Base-by-base conservation (phyloP, 164 flowering plant genomes). In the Sedum album region DNA sequence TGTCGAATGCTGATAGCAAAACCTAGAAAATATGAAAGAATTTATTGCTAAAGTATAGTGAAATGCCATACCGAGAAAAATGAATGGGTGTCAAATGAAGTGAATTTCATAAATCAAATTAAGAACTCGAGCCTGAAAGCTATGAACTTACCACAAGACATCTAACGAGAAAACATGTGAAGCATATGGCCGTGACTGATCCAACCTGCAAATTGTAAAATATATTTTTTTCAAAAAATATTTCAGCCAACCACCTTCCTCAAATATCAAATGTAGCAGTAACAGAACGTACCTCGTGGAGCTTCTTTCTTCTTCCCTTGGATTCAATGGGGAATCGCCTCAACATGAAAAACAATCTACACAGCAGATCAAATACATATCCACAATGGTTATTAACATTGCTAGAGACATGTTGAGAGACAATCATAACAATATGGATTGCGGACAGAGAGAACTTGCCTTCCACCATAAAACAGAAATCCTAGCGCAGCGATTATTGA, bases 241-340 rank as follows among this genome's bases (percentile, higher is more conserved):
- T 20, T 26, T 25, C 6, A 13, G 5, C 33, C 7, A 11, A 30
- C 26, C 18, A 57, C 20, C 31, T 14, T 28, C 62, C 1, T 57
- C 18, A 57, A 53, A 13, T 57, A 3, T 3, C 38, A 35, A 35
- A 35, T 7, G 38, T 35, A 35, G 3, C 38, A 7, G 20, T 28
- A 57, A 62, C 65, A 65, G 30, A 35, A 51, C 78, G 69, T 9
- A 90, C 98, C 96, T 93, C 98, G 73, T 90, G 91, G 69, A 93
- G 88, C 76, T 93, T 93, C 85, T 93, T 93, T 74, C 93, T 82
- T 80, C 96, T 79, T 66, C 96, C 98, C 81, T 87, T 93, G 25
- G 98, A 93, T 78, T 90, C 98, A 71, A 87, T 86, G 6, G 97
- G 98, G 76, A 93, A 90, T 65, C 93, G 90, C 76, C 93, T 80